phyloP scores from a whole-genome alignment of 257 asterid genomes.

The Haberlea rhodopensis region DNA sequence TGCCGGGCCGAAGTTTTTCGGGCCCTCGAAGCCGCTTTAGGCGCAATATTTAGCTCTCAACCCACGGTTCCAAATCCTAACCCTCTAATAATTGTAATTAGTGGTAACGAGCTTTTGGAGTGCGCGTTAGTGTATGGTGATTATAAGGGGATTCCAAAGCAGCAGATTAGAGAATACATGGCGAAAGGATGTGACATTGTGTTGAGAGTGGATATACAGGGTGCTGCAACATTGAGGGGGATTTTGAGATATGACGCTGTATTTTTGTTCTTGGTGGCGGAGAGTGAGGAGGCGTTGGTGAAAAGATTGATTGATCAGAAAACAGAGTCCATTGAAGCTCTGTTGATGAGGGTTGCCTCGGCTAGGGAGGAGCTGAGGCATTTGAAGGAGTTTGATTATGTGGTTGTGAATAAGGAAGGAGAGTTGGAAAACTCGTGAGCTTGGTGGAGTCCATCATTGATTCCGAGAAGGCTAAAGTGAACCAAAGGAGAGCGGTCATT shows the following conservation, averaged over 20 bases:
- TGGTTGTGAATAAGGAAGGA: constrained; percentile 85
- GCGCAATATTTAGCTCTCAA: constrained; percentile 65
- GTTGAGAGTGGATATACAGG: constrained; percentile 91
- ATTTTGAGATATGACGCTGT: constrained; percentile 61
- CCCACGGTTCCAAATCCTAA: constrained; percentile 64
- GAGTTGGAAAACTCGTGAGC: constrained; percentile 66
- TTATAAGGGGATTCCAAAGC: constrained; percentile 79
- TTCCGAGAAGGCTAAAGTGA: constrained; percentile 92
- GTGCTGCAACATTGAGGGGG: constrained; percentile 70
- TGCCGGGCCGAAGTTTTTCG: constrained; percentile 60
- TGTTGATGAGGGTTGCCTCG: constrained; percentile 77
- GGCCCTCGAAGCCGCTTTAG: constrained; percentile 77
- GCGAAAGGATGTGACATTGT: constrained; percentile 80
- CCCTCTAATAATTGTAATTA: constrained; percentile 76
- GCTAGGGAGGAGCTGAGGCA: constrained; percentile 87
- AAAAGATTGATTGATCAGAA: constrained; percentile 81
- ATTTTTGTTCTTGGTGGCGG: constrained; percentile 80
- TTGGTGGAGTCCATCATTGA: constrained; percentile 78
- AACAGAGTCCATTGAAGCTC: constrained; percentile 69
- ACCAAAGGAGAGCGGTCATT: constrained; percentile 52
- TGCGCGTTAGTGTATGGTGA: constrained; percentile 97
- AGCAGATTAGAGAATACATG: constrained; percentile 81
- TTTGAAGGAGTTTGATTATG: constrained; percentile 80
- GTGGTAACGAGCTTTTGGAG: constrained; percentile 85
- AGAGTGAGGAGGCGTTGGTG: constrained; percentile 93